Evolutionary conservation across 345 rosid species (phyloP).

Genomic region (Hevea brasiliensis): DNA sequence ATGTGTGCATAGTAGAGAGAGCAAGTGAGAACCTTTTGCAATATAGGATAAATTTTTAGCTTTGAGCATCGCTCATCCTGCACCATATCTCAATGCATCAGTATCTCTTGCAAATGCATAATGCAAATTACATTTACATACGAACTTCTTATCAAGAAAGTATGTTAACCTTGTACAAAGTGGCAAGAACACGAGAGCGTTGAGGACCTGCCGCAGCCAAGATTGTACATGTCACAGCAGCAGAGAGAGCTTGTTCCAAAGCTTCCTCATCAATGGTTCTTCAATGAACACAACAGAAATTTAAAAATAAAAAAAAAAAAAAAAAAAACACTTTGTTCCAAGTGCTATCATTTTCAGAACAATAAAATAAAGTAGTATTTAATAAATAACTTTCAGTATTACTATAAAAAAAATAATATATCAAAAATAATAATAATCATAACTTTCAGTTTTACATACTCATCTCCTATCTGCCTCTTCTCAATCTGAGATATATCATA

Average conservation of each 20-base stretch:
- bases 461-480: slow-evolving; percentile 89
- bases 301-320: neutral
- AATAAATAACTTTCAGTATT: no score
- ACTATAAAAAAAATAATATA: no score
- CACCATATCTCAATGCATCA: slow-evolving; percentile 27
- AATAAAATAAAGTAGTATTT: neutral
- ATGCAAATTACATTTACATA: neutral
- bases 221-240: slow-evolving; percentile 96
- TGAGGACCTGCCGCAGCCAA: slow-evolving; percentile 99
- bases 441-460: slow-evolving; percentile 53
- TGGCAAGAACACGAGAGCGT: slow-evolving; percentile 91
- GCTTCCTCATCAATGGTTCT: slow-evolving; percentile 95
- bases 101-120: neutral
- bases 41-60: slow-evolving; percentile 87
- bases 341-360: neutral
- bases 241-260: slow-evolving; percentile 84
- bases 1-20: neutral
- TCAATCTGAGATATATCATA: slow-evolving; percentile 95
- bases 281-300: slow-evolving; percentile 14
- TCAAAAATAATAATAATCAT: no score
- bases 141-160: slow-evolving; percentile 1
- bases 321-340: neutral
- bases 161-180: slow-evolving; percentile 69
- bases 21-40: slow-evolving; percentile 70
- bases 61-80: slow-evolving; percentile 98